Conservation (phyloP, 2,329 filamentous ascomycete genomes). For the Cercospora brassicicola region DNA sequence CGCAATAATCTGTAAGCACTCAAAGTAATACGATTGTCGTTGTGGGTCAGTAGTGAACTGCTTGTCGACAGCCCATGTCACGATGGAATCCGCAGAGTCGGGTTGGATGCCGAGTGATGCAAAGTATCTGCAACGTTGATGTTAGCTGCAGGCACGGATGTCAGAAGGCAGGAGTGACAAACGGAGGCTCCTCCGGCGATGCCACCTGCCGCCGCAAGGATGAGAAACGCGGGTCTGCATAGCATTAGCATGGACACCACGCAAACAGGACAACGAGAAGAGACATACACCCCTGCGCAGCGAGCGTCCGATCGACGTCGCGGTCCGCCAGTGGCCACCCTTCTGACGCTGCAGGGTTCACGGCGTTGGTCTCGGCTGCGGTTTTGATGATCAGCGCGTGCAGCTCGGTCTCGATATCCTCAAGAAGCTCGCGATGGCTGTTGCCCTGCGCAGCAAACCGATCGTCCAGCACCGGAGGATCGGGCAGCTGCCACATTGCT, state of each 20-base stretch:
- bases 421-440: slow-evolving; percentile 49
- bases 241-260: not conserved
- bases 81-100: slow-evolving; percentile 62
- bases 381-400: slow-evolving; percentile 51
- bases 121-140: slow-evolving; percentile 41
- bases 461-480: slow-evolving; percentile 26
- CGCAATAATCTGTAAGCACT: slow-evolving; percentile 63
- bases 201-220: slow-evolving; percentile 22
- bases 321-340: slow-evolving; percentile 36
- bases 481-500: slow-evolving; percentile 35
- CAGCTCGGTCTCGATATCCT: slow-evolving; percentile 62
- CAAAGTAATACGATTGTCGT: slow-evolving; percentile 62
- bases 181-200: slow-evolving; percentile 31
- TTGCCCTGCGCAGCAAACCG: slow-evolving; percentile 28
- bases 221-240: slow-evolving; percentile 29
- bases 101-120: slow-evolving; percentile 62
- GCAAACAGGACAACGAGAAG: not conserved
- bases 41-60: slow-evolving; percentile 58
- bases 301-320: slow-evolving; percentile 39
- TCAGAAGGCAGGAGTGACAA: slow-evolving; percentile 7
- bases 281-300: slow-evolving; percentile 38
- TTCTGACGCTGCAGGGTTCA: slow-evolving; percentile 33
- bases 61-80: slow-evolving; percentile 63
- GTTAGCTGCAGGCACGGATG: slow-evolving; percentile 6
- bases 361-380: slow-evolving; percentile 27